phyloP scores from a whole-genome alignment of 192 early-diverging fungal genomes.

The Coemansia sp. region DNA sequence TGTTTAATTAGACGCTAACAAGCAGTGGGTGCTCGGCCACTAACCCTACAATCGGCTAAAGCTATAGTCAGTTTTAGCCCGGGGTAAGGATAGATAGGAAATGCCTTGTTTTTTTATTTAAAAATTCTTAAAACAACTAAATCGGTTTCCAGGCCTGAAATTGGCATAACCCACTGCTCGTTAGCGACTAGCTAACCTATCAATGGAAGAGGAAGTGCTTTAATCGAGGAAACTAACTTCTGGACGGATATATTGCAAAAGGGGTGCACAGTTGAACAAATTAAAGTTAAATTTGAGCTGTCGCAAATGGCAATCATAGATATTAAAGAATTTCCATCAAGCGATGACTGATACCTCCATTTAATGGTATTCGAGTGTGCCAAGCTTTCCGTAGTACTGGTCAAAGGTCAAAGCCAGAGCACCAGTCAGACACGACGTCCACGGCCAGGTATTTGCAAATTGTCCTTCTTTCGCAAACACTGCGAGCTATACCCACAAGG shows the following conservation, averaged over 20 bases:
- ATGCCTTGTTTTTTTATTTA: too few species aligned
- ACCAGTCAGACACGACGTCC: conserved; percentile 30
- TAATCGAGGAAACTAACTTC: too few species aligned
- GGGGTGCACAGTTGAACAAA: conserved; percentile 17
- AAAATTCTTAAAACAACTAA: too few species aligned
- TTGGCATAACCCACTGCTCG: too few species aligned
- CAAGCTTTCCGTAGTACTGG: conserved; percentile 43
- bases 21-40: too few species aligned
- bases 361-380: conserved; percentile 39
- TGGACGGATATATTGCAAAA: neutral
- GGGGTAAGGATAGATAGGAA: too few species aligned
- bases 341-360: conserved; percentile 44
- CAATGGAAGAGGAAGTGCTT: too few species aligned
- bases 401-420: conserved; percentile 58
- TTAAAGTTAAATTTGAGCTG: conserved; percentile 27
- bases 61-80: too few species aligned
- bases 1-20: too few species aligned
- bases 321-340: neutral
- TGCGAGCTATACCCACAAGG: neutral
- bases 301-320: conserved; percentile 22
- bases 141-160: too few species aligned
- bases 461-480: conserved; percentile 20
- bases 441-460: conserved; percentile 41
- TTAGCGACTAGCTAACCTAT: too few species aligned
- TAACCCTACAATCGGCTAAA: too few species aligned